phyloP scores from a whole-genome alignment of 1,284 basidiomycete species.

The Melampsora abietis-canadensis region DNA sequence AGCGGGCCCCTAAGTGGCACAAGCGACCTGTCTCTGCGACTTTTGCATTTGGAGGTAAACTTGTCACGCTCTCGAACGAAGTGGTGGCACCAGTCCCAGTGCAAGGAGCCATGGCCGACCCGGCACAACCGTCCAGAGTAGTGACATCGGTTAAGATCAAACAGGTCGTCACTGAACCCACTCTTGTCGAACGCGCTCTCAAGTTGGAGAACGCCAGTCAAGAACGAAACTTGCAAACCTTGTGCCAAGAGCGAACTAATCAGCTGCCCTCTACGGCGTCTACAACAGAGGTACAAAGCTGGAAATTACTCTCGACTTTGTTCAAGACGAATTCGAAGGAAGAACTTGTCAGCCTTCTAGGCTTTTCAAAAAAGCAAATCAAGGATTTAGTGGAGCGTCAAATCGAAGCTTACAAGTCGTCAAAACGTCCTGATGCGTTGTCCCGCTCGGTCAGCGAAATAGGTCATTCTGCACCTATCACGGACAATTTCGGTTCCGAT shows the following conservation, averaged over 20 bases:
- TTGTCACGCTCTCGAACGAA: slow-evolving; percentile 65
- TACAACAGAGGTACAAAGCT: slow-evolving; percentile 60
- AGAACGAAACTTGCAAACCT: slow-evolving; percentile 62
- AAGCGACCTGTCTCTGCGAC: slow-evolving; percentile 74
- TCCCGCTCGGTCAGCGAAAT: slow-evolving; percentile 56
- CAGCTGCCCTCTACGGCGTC: slow-evolving; percentile 54
- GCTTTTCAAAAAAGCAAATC: slow-evolving; percentile 86
- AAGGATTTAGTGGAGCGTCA: slow-evolving; percentile 75
- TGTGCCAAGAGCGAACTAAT: slow-evolving; percentile 64
- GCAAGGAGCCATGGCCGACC: slow-evolving; percentile 63
- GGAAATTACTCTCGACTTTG: slow-evolving; percentile 83
- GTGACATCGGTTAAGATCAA: slow-evolving; percentile 60
- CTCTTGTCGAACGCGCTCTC: slow-evolving; percentile 72
- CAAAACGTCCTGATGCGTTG: slow-evolving; percentile 53
- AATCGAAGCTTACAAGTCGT: slow-evolving; percentile 67
- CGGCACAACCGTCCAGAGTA: slow-evolving; percentile 65
- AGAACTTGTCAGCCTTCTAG: slow-evolving; percentile 83
- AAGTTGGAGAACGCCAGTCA: slow-evolving; percentile 69
- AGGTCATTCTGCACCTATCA: slow-evolving; percentile 69
- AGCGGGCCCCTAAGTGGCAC: slow-evolving; percentile 94
- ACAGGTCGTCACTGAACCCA: slow-evolving; percentile 72
- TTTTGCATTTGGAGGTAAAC: slow-evolving; percentile 89
- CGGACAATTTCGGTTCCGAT: slow-evolving; percentile 62
- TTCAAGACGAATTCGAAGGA: slow-evolving; percentile 85
- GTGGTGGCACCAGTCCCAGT: slow-evolving; percentile 58